A percentile compares a stretch with the other conserved stretches of the same genome.
Conservation (phyloP, 2,329 filamentous ascomycete genomes). For the Penicillium janthinellum region DNA sequence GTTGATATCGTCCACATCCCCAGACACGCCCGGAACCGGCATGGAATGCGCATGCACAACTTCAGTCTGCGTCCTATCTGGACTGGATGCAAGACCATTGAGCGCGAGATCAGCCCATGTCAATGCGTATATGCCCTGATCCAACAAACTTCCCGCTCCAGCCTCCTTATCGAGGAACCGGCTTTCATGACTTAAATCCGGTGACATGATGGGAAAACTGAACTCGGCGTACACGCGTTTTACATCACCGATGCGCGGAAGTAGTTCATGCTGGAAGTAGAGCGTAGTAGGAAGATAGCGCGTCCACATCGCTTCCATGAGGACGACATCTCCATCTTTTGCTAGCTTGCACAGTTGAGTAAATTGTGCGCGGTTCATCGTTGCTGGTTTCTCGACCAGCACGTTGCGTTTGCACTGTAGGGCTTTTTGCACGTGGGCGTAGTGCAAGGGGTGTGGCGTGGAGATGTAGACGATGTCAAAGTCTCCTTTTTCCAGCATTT, state of each 20-base stretch:
- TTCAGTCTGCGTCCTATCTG: slow-evolving; percentile 7
- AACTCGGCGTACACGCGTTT: slow-evolving; percentile 44
- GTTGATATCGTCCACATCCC: slow-evolving; percentile 34
- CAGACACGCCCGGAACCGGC: slow-evolving; percentile 22
- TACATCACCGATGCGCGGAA: slow-evolving; percentile 57
- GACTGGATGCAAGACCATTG: slow-evolving; percentile 7
- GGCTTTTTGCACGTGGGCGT: slow-evolving; percentile 26
- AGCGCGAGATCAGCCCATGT: slow-evolving; percentile 64
- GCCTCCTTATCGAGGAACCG: slow-evolving; percentile 76
- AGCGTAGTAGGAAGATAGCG: slow-evolving; percentile 30
- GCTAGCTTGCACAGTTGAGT: slow-evolving; percentile 5
- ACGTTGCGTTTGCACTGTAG: slow-evolving; percentile 27
- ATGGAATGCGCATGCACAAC: slow-evolving; percentile 26
- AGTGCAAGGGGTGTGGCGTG: slow-evolving; percentile 32
- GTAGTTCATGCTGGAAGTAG: slow-evolving; percentile 51
- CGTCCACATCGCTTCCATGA: slow-evolving; percentile 37
- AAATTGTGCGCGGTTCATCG: slow-evolving; percentile 30
- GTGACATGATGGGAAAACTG: slow-evolving; percentile 29
- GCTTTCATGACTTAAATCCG: slow-evolving; percentile 42
- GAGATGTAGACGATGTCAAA: slow-evolving; percentile 36
- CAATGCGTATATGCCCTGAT: slow-evolving; percentile 76
- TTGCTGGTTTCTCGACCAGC: slow-evolving; percentile 33
- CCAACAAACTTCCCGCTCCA: slow-evolving; percentile 74
- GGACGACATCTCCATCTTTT: slow-evolving; percentile 23
- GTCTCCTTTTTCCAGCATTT: slow-evolving; percentile 29